phyloP scores from a whole-genome alignment of 2,329 filamentous ascomycete genomes.

The Botrytis hyacinthi region DNA sequence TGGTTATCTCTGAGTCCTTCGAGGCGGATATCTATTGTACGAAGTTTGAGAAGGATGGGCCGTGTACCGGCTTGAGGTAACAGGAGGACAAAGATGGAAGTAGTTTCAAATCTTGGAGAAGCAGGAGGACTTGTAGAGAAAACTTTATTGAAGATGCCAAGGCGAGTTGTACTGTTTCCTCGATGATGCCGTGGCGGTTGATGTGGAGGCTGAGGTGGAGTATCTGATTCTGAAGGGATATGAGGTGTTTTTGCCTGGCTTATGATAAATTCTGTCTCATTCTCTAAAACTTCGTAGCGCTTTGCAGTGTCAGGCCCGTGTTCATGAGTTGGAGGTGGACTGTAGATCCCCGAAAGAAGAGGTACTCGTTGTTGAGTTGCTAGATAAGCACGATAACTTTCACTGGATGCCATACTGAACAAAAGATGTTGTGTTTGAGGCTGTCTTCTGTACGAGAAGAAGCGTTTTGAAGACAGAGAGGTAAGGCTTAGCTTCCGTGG shows the following conservation, averaged over 20 bases:
- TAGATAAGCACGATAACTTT: neutral
- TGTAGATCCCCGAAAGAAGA: constrained; percentile 15
- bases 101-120: constrained; percentile 15
- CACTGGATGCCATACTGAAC: neutral
- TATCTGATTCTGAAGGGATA: neutral
- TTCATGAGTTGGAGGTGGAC: neutral
- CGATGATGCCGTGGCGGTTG: neutral
- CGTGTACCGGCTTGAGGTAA: constrained; percentile 16
- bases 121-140: constrained; percentile 8
- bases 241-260: constrained; percentile 10
- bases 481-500: constrained; percentile 1
- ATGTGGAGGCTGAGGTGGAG: neutral
- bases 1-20: constrained; percentile 18
- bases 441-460: neutral
- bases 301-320: constrained; percentile 11
- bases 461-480: neutral
- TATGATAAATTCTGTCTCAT: constrained; percentile 8
- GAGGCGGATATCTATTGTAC: constrained; percentile 19
- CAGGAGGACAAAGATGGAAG: constrained; percentile 9
- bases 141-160: constrained; percentile 15
- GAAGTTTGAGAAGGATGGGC: constrained; percentile 11
- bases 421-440: neutral
- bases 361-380: neutral
- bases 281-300: neutral
- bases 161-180: neutral